Percentiles rank a stretch among this genome's conserved stretches.
Conservation (phyloP, 495 filamentous ascomycete species). For the Diplogelasinospora grovesii region DNA sequence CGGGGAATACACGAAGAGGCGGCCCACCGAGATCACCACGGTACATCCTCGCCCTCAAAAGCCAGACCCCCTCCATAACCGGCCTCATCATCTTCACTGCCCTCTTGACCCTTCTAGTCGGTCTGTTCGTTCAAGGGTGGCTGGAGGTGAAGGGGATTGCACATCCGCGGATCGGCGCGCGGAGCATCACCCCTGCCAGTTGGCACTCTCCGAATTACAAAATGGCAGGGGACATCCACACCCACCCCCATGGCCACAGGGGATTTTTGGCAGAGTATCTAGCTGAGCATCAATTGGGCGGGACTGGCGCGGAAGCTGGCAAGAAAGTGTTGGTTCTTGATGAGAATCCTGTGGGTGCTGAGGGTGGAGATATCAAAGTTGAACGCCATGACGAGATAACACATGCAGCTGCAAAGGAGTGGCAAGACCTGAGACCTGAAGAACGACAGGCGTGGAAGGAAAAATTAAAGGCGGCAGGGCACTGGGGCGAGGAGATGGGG, state of each 20-base stretch:
- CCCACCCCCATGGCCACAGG: not conserved
- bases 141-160: constrained; percentile 59
- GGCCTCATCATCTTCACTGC: constrained; percentile 43
- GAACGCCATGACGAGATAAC: constrained; percentile 45
- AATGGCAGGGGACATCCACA: not conserved
- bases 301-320: no score
- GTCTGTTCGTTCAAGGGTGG: constrained; percentile 58
- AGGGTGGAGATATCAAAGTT: constrained; percentile 20
- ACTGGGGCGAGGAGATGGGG: constrained; percentile 58
- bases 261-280: constrained; percentile 4
- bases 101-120: constrained; percentile 48
- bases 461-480: constrained; percentile 63
- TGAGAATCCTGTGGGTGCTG: constrained; percentile 15
- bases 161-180: constrained; percentile 48
- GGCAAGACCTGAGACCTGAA: constrained; percentile 55
- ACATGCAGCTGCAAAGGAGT: constrained; percentile 41
- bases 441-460: constrained; percentile 64
- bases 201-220: constrained; percentile 15
- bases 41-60: constrained; percentile 61
- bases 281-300: constrained; percentile 3
- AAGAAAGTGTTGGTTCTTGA: constrained; percentile 10
- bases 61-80: constrained; percentile 40
- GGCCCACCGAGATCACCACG: constrained; percentile 42
- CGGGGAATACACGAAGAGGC: constrained; percentile 37
- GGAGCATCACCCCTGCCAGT: constrained; percentile 15